Evolutionary conservation across 257 asterid genomes (phyloP).

Genomic region (Solanum peruvianum): DNA sequence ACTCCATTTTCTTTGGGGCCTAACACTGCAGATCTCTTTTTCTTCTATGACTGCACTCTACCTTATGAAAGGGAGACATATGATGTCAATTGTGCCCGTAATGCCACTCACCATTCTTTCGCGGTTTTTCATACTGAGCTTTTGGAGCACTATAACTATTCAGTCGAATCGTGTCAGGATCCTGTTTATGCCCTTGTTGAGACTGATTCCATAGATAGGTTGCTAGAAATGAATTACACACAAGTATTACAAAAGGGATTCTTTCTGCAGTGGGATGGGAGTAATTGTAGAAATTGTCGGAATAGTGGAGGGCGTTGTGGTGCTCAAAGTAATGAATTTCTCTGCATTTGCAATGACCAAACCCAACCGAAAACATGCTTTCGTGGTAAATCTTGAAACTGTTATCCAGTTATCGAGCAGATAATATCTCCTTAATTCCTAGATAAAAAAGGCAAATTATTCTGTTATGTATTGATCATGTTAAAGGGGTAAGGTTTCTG

Average conservation of each 20-base stretch:
- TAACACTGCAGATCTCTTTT: constrained; percentile 32
- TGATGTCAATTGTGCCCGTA: constrained; percentile 31
- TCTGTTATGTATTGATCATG: not conserved
- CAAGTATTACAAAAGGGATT: constrained; percentile 24
- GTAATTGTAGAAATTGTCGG: constrained; percentile 15
- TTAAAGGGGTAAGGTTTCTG: not conserved
- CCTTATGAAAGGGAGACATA: constrained; percentile 26
- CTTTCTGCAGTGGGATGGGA: constrained; percentile 10
- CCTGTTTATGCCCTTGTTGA: constrained; percentile 18
- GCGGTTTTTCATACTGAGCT: constrained; percentile 38
- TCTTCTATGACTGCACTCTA: constrained; percentile 28
- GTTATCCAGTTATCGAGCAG: not conserved
- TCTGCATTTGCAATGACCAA: not conserved
- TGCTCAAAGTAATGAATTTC: not conserved
- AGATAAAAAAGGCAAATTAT: not conserved
- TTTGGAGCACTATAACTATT: constrained; percentile 27
- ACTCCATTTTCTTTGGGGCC: constrained; percentile 37
- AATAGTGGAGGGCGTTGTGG: constrained; percentile 17
- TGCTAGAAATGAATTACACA: constrained; percentile 21
- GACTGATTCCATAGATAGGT: not conserved
- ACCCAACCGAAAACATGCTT: not conserved
- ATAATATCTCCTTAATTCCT: not conserved
- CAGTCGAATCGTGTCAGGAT: constrained; percentile 21
- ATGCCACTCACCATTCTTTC: constrained; percentile 30
- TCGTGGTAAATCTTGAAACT: not conserved